Evolutionary conservation across 768 basidiomycete species (phyloP).

Genomic region (Gymnopilus junonius): DNA sequence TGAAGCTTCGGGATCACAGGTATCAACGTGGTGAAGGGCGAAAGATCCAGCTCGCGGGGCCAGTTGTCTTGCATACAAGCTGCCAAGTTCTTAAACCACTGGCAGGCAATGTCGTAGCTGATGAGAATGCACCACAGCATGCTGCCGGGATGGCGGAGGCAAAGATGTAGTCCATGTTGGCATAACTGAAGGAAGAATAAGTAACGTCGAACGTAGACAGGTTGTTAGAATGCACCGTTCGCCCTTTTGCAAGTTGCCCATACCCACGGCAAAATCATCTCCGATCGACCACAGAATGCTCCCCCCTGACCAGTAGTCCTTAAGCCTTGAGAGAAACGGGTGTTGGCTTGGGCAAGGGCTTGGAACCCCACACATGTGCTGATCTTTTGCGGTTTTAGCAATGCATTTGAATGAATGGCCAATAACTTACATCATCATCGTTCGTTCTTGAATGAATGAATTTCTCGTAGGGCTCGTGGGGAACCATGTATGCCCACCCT

Average conservation of each 20-base stretch:
- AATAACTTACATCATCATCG: slow-evolving; percentile 6
- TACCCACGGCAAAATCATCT: slow-evolving; percentile 24
- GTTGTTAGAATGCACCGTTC: slow-evolving; percentile 24
- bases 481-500: slow-evolving; percentile 14
- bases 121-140: neutral
- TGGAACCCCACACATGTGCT: slow-evolving; percentile 28
- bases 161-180: neutral
- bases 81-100: slow-evolving; percentile 28
- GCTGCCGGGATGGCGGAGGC: too few species aligned
- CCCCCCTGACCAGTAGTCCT: slow-evolving; percentile 26
- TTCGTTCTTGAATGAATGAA: slow-evolving; percentile 3
- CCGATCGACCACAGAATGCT: slow-evolving; percentile 25
- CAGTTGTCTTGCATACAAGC: slow-evolving; percentile 5
- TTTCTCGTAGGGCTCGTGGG: slow-evolving; percentile 6
- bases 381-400: slow-evolving; percentile 12
- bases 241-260: slow-evolving; percentile 36
- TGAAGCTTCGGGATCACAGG: slow-evolving; percentile 37
- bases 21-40: neutral
- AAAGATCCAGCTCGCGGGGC: slow-evolving; percentile 1
- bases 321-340: slow-evolving; percentile 20
- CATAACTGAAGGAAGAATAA: neutral
- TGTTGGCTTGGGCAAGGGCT: slow-evolving; percentile 25
- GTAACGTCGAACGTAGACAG: neutral
- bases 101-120: slow-evolving; percentile 37
- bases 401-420: neutral